phyloP scores from a whole-genome alignment of 108 stramenopile genomes.

The Cylindrotheca closterium region DNA sequence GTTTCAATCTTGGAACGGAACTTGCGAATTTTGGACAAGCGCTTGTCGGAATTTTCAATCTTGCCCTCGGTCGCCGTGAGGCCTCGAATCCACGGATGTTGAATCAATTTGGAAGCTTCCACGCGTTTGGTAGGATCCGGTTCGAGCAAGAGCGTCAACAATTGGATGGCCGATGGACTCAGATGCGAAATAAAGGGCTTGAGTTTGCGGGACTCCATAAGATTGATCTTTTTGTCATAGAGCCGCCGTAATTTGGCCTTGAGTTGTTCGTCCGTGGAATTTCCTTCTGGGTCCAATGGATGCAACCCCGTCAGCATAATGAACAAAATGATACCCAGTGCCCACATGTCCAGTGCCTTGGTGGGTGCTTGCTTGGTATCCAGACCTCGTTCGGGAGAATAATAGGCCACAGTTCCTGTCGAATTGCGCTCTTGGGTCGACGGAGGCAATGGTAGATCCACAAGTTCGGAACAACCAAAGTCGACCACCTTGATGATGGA shows the following conservation, averaged over 20 bases:
- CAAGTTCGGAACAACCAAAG: conserved; percentile 73
- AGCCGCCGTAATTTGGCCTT: conserved; percentile 34
- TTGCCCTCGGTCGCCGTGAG: conserved; percentile 53
- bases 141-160: conserved; percentile 59
- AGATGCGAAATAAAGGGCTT: conserved; percentile 35
- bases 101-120: conserved; percentile 67
- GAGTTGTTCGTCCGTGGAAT: conserved; percentile 54
- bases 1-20: conserved; percentile 60
- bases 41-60: conserved; percentile 58
- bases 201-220: conserved; percentile 6
- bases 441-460: background rate
- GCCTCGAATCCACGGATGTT: conserved; percentile 83
- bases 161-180: conserved; percentile 57
- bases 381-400: conserved; percentile 5
- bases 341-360: conserved; percentile 66
- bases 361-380: background rate
- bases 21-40: conserved; percentile 51
- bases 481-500: conserved; percentile 72
- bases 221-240: conserved; percentile 30
- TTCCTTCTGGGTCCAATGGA: conserved; percentile 69
- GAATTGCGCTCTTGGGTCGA: conserved; percentile 1
- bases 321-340: conserved; percentile 74
- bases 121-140: conserved; percentile 59
- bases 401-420: conserved; percentile 16
- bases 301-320: conserved; percentile 83